phyloP scores from a whole-genome alignment of 148 eudicot genomes.

The Silene latifolia region DNA sequence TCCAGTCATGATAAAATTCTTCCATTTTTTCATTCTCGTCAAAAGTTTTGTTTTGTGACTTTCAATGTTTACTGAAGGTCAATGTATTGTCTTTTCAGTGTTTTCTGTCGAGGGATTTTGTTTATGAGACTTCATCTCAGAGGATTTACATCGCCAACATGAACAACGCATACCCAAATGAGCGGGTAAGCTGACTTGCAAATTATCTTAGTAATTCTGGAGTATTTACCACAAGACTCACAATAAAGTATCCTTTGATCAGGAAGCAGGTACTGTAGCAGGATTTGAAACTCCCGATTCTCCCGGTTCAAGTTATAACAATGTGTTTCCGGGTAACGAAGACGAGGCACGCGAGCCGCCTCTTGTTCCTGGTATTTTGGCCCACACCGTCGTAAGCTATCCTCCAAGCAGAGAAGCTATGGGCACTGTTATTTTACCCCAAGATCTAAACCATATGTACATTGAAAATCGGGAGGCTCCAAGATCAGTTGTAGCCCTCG shows the following conservation, averaged over 20 bases:
- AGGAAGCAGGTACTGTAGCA: constrained; percentile 65
- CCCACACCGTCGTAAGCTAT: constrained; percentile 58
- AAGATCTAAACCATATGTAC: constrained; percentile 88
- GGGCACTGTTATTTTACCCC: constrained; percentile 56
- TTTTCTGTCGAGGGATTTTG: constrained; percentile 19
- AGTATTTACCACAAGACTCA: not conserved
- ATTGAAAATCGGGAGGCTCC: constrained; percentile 77
- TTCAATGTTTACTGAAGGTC: not conserved
- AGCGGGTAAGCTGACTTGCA: constrained; percentile 26
- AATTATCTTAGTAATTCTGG: not conserved
- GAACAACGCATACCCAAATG: constrained; percentile 31
- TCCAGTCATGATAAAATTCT: too few species aligned
- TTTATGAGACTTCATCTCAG: constrained; percentile 12
- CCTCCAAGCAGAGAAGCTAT: constrained; percentile 45
- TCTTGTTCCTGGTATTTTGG: constrained; percentile 67
- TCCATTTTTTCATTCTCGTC: too few species aligned
- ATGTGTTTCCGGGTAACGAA: constrained; percentile 53
- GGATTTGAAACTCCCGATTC: constrained; percentile 87
- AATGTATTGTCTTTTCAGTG: constrained; percentile 13
- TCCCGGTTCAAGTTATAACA: constrained; percentile 76
- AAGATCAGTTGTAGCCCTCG: constrained; percentile 81
- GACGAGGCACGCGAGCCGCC: constrained; percentile 85
- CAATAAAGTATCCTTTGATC: constrained; percentile 10
- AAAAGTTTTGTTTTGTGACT: not conserved
- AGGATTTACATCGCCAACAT: constrained; percentile 23